These are phyloP conservation scores for Aureobasidium subglaciale DNA, from an alignment of 2,329 filamentous ascomycete species.

Conservation along the genomic window DNA sequence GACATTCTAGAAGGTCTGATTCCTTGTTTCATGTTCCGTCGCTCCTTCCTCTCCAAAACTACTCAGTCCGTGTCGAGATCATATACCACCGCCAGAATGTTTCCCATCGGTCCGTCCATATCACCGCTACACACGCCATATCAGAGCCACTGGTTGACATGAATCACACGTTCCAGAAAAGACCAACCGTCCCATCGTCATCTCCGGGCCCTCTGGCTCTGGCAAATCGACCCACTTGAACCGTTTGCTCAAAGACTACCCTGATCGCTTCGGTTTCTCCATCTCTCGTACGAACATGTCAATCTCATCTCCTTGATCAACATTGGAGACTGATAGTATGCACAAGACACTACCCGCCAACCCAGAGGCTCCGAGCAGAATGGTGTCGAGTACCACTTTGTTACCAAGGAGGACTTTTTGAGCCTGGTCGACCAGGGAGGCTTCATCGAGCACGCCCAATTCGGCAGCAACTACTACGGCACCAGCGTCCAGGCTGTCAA, in stretches of 20 bases:
- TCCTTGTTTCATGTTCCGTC: conserved; percentile 1
- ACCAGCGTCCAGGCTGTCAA: conserved; percentile 74
- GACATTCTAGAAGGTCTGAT: not conserved
- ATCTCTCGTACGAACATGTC: conserved; percentile 41
- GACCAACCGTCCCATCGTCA: conserved; percentile 53
- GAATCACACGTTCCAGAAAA: conserved; percentile 7
- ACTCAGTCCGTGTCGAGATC: not conserved
- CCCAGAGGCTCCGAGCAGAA: conserved; percentile 69
- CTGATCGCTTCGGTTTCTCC: conserved; percentile 58
- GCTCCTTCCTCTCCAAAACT: not conserved
- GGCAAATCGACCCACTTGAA: conserved; percentile 77
- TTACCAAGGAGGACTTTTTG: conserved; percentile 59
- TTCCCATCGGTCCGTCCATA: conserved; percentile 1
- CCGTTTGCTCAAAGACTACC: conserved; percentile 59
- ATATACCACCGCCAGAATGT: not conserved
- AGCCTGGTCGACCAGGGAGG: conserved; percentile 59
- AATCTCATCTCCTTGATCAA: not conserved
- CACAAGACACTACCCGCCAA: conserved; percentile 57
- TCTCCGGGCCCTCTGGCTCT: conserved; percentile 72
- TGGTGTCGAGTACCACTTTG: conserved; percentile 77
- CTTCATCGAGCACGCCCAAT: conserved; percentile 83
- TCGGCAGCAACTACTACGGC: conserved; percentile 80
- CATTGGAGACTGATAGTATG: conserved; percentile 2
- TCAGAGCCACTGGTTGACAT: not conserved
- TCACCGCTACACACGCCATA: not conserved